Percentiles rank a stretch among this genome's conserved stretches.
Conservation (phyloP, 2,329 filamentous ascomycete genomes). For the Proliferodiscus dingleyae region DNA sequence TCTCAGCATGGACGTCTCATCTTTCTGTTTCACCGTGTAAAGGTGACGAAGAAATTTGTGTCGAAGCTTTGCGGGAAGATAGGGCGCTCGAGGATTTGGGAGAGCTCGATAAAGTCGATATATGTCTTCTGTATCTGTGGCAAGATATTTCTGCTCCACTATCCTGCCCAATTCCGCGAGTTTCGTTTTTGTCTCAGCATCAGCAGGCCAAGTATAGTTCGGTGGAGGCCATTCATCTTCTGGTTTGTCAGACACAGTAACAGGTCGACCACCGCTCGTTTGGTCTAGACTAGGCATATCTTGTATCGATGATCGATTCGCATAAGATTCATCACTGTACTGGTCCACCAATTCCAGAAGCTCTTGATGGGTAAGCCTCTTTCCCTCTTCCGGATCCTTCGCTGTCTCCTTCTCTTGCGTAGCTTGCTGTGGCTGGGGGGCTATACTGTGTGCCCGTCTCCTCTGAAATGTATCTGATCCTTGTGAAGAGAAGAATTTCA, state of each 20-base stretch:
- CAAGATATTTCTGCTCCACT: slow-evolving; percentile 10
- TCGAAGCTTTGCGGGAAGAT: slow-evolving; percentile 25
- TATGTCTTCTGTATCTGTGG: slow-evolving; percentile 25
- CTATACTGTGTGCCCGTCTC: slow-evolving; percentile 2
- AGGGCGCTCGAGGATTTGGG: slow-evolving; percentile 30
- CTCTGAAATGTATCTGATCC: slow-evolving; percentile 11
- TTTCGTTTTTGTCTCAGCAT: slow-evolving; percentile 23
- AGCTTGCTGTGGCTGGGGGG: slow-evolving; percentile 15
- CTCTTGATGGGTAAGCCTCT: slow-evolving; percentile 34
- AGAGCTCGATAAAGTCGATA: slow-evolving; percentile 33
- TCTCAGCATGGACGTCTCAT: slow-evolving; percentile 61
- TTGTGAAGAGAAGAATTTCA: slow-evolving; percentile 19
- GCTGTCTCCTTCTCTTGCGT: slow-evolving; percentile 3
- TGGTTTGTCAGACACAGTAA: slow-evolving; percentile 46
- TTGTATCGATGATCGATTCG: slow-evolving; percentile 49
- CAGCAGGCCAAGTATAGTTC: slow-evolving; percentile 27
- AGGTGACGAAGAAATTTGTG: slow-evolving; percentile 30
- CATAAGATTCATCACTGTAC: slow-evolving; percentile 42
- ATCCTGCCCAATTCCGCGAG: slow-evolving; percentile 22
- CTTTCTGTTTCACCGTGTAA: slow-evolving; percentile 28
- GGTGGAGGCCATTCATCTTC: slow-evolving; percentile 39
- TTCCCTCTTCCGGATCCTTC: neutral
- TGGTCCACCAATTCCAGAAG: slow-evolving; percentile 50
- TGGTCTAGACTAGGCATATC: slow-evolving; percentile 50
- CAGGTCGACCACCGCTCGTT: slow-evolving; percentile 41